Conservation (phyloP, 2,329 filamentous ascomycete genomes). For the Pyrenochaeta sp. region DNA sequence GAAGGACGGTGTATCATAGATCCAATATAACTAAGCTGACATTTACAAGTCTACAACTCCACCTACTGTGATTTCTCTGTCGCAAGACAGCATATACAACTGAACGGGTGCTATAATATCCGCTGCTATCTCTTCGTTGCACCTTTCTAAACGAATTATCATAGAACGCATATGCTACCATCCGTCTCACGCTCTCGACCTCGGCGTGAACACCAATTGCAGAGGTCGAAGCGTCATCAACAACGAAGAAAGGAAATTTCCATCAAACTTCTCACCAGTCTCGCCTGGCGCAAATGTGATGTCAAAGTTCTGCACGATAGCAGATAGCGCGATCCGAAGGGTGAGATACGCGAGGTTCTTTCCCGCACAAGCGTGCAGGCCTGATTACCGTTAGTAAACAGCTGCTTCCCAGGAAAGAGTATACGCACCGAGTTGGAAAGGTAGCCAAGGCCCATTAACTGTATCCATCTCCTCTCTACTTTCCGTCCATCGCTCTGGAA, state of each 20-base stretch:
- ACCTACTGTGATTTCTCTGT: no score
- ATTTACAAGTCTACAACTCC: no score
- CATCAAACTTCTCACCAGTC: constrained; percentile 29
- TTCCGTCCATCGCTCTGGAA: constrained; percentile 29
- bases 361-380: constrained; percentile 24
- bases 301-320: constrained; percentile 24
- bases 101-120: no score
- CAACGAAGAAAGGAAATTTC: constrained; percentile 25
- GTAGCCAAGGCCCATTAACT: constrained; percentile 24
- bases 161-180: neutral
- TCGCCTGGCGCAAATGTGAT: constrained; percentile 26
- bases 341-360: constrained; percentile 27
- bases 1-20: no score
- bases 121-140: no score
- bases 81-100: no score
- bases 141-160: neutral
- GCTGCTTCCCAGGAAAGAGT: no score
- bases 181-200: neutral
- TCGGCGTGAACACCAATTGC: constrained; percentile 30
- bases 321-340: constrained; percentile 20
- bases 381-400: constrained; percentile 20
- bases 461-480: constrained; percentile 24
- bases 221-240: constrained; percentile 41
- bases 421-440: constrained; percentile 22
- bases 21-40: no score